A percentile compares a stretch with the other conserved stretches of the same genome.
phyloP scores from a whole-genome alignment of 768 basidiomycete genomes.

The Tylopilus rubrobrunneus region DNA sequence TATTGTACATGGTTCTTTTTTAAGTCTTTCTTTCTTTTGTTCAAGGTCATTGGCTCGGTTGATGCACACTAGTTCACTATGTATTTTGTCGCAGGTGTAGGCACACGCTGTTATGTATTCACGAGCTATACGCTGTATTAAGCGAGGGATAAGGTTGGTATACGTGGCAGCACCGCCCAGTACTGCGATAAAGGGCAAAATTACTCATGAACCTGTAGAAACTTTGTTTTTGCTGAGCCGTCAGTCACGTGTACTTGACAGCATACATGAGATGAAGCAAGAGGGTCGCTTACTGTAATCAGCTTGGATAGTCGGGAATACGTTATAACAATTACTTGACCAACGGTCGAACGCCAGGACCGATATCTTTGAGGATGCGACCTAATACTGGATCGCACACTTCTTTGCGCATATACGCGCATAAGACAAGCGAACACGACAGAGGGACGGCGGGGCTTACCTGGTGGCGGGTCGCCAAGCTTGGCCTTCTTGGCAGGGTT shows the following conservation, averaged over 20 bases:
- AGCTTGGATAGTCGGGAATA: not conserved
- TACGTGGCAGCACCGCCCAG: constrained; percentile 1
- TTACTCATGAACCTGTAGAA: constrained; percentile 1
- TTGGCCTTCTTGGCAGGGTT: constrained; percentile 40
- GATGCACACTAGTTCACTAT: not conserved
- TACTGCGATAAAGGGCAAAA: not conserved
- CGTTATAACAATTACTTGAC: constrained; percentile 33
- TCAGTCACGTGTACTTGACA: constrained; percentile 10
- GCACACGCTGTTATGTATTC: not conserved
- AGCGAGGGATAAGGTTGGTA: constrained; percentile 1
- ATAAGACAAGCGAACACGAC: not conserved
- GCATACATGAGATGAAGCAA: not conserved
- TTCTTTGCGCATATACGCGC: constrained; percentile 21
- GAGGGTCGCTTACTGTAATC: constrained; percentile 13
- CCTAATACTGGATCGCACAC: constrained; percentile 31
- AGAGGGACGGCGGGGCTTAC: constrained; percentile 26
- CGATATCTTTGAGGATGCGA: constrained; percentile 43
- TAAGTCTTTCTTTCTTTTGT: not conserved
- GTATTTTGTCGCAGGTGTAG: not conserved
- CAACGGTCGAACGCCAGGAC: constrained; percentile 35
- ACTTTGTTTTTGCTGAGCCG: not conserved
- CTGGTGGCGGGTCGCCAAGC: constrained; percentile 22
- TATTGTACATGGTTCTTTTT: not conserved
- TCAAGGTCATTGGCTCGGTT: not conserved
- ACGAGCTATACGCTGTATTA: constrained; percentile 1